phyloP scores from a whole-genome alignment of 352 stramenopile genomes.

The Phytophthora uliginosa region DNA sequence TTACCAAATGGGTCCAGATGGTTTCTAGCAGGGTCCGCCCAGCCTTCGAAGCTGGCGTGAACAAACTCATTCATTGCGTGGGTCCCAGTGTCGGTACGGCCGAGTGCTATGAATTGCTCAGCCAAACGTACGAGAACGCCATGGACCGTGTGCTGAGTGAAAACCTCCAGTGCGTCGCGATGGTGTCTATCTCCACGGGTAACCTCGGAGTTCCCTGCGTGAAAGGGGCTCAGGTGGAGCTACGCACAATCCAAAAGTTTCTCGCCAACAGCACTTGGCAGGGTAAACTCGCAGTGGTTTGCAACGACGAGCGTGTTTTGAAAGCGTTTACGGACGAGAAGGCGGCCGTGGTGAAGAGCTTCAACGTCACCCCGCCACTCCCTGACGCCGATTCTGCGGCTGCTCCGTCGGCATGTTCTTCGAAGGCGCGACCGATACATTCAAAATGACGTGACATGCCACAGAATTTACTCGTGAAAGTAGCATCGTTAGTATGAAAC shows the following conservation, averaged over 20 bases:
- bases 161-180: slow-evolving; percentile 46
- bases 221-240: slow-evolving; percentile 36
- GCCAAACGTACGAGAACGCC: slow-evolving; percentile 32
- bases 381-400: slow-evolving; percentile 30
- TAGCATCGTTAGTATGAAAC: too few relatives aligned
- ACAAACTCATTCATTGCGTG: slow-evolving; percentile 59
- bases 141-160: slow-evolving; percentile 38
- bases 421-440: too few relatives aligned
- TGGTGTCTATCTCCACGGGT: slow-evolving; percentile 66
- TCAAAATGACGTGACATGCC: too few relatives aligned
- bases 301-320: slow-evolving; percentile 41
- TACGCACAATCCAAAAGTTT: slow-evolving; percentile 53
- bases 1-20: slow-evolving; percentile 12
- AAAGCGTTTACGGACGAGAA: slow-evolving; percentile 37
- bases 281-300: slow-evolving; percentile 50
- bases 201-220: slow-evolving; percentile 49
- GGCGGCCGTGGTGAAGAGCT: slow-evolving; percentile 28
- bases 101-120: slow-evolving; percentile 27
- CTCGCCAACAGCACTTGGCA: slow-evolving; percentile 43
- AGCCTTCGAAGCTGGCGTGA: slow-evolving; percentile 53
- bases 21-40: slow-evolving; percentile 32
- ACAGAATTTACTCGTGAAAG: too few relatives aligned
- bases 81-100: slow-evolving; percentile 38
- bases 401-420: not conserved
- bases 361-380: slow-evolving; percentile 41